phyloP scores from a whole-genome alignment of 2,329 filamentous ascomycete genomes.

The Fusarium setosum region DNA sequence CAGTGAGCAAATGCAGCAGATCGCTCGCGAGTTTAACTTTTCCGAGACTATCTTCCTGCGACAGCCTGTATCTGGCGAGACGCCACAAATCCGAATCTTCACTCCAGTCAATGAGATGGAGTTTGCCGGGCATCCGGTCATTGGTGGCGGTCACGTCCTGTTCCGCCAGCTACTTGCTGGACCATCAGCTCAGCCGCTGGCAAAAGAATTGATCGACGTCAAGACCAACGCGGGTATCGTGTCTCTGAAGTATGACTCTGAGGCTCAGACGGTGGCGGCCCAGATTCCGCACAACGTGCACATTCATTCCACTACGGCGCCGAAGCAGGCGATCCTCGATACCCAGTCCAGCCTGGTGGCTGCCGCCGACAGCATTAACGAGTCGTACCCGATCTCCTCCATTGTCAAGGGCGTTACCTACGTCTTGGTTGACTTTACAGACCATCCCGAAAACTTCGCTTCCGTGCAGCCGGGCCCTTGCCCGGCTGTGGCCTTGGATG shows the following conservation, averaged over 20 bases:
- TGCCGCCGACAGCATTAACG: neutral
- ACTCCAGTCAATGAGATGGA: constrained; percentile 30
- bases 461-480: neutral
- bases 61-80: neutral
- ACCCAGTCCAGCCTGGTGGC: neutral
- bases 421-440: constrained; percentile 7
- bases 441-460: constrained; percentile 5
- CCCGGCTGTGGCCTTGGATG: neutral
- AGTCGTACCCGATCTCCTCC: neutral
- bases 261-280: constrained; percentile 11
- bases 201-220: neutral
- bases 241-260: constrained; percentile 2
- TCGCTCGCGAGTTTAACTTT: constrained; percentile 28
- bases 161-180: constrained; percentile 7
- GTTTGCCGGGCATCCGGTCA: constrained; percentile 26
- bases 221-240: constrained; percentile 2
- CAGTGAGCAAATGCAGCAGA: constrained; percentile 10
- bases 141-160: constrained; percentile 24
- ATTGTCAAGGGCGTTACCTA: constrained; percentile 5
- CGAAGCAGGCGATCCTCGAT: neutral
- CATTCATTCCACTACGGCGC: neutral
- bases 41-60: constrained; percentile 22
- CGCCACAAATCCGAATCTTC: constrained; percentile 19
- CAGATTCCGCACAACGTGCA: constrained; percentile 26
- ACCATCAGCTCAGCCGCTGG: neutral